Base-by-base conservation (phyloP, 768 basidiomycete genomes). In the Leccinum broughii region DNA sequence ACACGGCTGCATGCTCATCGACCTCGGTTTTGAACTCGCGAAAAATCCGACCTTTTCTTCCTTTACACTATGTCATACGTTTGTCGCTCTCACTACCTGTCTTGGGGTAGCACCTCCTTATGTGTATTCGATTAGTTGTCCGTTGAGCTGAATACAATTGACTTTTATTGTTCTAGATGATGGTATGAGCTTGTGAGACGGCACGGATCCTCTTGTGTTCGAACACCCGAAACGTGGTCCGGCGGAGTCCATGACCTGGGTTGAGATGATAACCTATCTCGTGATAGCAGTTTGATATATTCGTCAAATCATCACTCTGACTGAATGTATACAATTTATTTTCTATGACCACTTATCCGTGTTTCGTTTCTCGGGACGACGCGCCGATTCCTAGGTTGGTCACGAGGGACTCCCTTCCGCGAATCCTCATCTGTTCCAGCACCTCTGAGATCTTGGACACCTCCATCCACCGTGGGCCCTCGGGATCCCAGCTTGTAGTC, bases 381-480 rank as follows among this genome's bases (percentile, higher is more conserved):
- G 77, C 81, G 11, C 89, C 88, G 28, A 90, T 84, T 0, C 89
- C 88, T 77, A 88, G 83, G 63, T 87, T 83, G 10, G 84, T 76
- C 13, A 90, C 77, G 64, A 79, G 81, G 17, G 74, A 71, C 60
- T 87, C 83, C 55, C 83, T 74, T 3, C 85, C 87, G 24, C 85
- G 69, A 55, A 70, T 73, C 57, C 77, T 78, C 87, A 91, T 87
- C 71, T 84, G 85, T 54, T 86, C 85, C 3, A 90, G 79, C 0
- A 86, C 86, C 65, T 89, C 85, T 1, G 85, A 85, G 1, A 89
- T 80, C 68, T 88, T 90, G 65, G 87, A 81, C 60, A 89, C 78
- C 67, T 91, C 89, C 0, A 65, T 70, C 89, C 89, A 90, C 28
- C 30, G 34, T 2, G 35, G 17, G 7, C 3, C 20, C 53, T 59